These are phyloP conservation scores for Stephanodiscus triporus DNA, from an alignment of 108 stramenopile genomes.

Conservation along the genomic window DNA sequence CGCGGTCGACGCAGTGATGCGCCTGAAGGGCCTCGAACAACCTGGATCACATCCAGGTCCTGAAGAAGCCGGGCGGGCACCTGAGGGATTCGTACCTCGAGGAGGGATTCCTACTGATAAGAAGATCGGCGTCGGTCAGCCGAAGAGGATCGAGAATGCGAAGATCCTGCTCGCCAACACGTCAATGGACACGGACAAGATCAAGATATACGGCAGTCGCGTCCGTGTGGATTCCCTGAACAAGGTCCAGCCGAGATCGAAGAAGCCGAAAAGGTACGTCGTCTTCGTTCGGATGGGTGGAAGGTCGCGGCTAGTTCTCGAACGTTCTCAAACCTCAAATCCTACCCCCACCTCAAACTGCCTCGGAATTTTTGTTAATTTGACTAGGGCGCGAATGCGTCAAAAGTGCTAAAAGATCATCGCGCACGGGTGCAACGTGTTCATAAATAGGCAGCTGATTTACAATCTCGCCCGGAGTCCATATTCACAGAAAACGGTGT, in stretches of 20 bases:
- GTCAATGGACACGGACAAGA: conserved; percentile 99
- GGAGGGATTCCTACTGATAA: conserved; percentile 98
- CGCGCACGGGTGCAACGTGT: conserved; percentile 96
- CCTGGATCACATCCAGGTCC: conserved; percentile 96
- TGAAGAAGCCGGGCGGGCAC: conserved; percentile 96
- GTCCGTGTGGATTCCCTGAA: conserved; percentile 95
- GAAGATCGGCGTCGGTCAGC: conserved; percentile 96
- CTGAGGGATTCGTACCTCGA: conserved; percentile 97
- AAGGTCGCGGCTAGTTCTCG: not conserved
- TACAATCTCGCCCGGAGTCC: conserved; percentile 98
- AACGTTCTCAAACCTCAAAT: not conserved
- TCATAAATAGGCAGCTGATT: conserved; percentile 99
- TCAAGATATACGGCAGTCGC: conserved; percentile 99
- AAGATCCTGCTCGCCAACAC: conserved; percentile 99
- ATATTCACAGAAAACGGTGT: conserved; percentile 96
- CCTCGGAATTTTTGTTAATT: not conserved
- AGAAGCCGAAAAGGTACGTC: conserved; percentile 91
- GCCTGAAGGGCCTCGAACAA: conserved; percentile 92
- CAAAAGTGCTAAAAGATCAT: conserved; percentile 97
- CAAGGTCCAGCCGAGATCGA: conserved; percentile 99
- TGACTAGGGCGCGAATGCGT: conserved; percentile 91
- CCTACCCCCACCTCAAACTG: not conserved
- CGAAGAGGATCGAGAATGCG: conserved; percentile 93
- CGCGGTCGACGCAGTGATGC: conserved; percentile 96
- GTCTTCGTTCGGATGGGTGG: not conserved